Evolutionary conservation across 257 asterid genomes (phyloP).

Genomic region (Handroanthus guayacan): DNA sequence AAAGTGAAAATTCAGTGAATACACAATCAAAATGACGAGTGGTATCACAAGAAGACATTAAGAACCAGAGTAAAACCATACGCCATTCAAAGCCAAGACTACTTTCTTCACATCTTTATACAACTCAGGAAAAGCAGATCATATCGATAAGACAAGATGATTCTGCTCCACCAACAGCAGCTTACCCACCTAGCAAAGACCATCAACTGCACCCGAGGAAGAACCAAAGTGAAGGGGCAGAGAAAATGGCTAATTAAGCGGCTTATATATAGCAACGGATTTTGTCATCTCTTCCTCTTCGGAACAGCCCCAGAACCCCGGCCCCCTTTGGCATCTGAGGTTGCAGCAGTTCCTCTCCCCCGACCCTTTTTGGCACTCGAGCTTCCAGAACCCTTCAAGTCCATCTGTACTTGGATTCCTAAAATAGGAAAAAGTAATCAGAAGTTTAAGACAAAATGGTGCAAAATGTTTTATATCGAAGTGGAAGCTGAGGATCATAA

Average conservation of each 20-base stretch:
- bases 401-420: conserved; percentile 79
- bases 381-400: conserved; percentile 76
- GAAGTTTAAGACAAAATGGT: not conserved
- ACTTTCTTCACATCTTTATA: conserved; percentile 1
- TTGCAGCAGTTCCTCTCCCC: conserved; percentile 54
- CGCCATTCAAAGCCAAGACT: not conserved
- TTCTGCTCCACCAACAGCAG: conserved; percentile 1
- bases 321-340: conserved; percentile 51
- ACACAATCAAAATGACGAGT: too few relatives aligned
- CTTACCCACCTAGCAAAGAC: not conserved
- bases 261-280: not conserved
- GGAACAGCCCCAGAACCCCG: conserved; percentile 63
- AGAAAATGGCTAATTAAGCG: not conserved
- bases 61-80: not conserved
- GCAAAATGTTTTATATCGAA: not conserved
- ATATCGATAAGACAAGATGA: not conserved
- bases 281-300: conserved; percentile 86
- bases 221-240: conserved; percentile 18
- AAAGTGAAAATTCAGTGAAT: too few relatives aligned
- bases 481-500: too few relatives aligned
- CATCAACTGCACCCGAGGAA: not conserved
- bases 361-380: conserved; percentile 67
- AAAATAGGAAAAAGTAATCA: not conserved
- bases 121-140: not conserved
- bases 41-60: too few relatives aligned